These are phyloP conservation scores for Alternaria burnsii DNA, from an alignment of 2,329 filamentous ascomycete species.

Conservation along the genomic window DNA sequence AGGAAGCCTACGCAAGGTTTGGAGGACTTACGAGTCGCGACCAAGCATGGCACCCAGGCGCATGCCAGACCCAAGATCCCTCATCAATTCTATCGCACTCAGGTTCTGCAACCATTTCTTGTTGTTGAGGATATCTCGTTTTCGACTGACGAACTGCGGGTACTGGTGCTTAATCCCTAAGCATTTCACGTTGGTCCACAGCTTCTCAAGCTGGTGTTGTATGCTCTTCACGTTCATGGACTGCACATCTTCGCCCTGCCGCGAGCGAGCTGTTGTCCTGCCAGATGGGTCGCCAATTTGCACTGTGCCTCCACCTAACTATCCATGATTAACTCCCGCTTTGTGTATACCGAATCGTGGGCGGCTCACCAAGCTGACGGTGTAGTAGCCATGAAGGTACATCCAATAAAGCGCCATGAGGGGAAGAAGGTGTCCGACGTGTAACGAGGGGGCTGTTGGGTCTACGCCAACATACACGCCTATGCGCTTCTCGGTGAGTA, in stretches of 20 bases:
- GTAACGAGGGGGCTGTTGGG: slow-evolving; percentile 79
- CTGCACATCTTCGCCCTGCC: slow-evolving; percentile 61
- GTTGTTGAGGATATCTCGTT: slow-evolving; percentile 78
- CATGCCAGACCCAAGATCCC: slow-evolving; percentile 75
- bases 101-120: slow-evolving; percentile 80
- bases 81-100: slow-evolving; percentile 76
- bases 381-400: slow-evolving; percentile 76
- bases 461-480: slow-evolving; percentile 84
- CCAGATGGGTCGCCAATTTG: slow-evolving; percentile 82
- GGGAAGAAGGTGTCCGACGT: slow-evolving; percentile 81
- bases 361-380: slow-evolving; percentile 66
- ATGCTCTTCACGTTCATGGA: slow-evolving; percentile 73
- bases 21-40: slow-evolving; percentile 77
- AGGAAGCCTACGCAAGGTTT: too few relatives aligned
- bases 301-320: slow-evolving; percentile 76
- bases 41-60: slow-evolving; percentile 87
- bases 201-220: slow-evolving; percentile 71
- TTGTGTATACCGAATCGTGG: slow-evolving; percentile 7
- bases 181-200: slow-evolving; percentile 77
- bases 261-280: slow-evolving; percentile 68
- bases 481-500: slow-evolving; percentile 72
- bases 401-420: slow-evolving; percentile 87
- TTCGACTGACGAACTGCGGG: slow-evolving; percentile 69
- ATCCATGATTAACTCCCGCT: slow-evolving; percentile 33
- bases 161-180: slow-evolving; percentile 73